Evolutionary conservation across 495 filamentous ascomycete species (phyloP).

Genomic region (Halenospora varia): DNA sequence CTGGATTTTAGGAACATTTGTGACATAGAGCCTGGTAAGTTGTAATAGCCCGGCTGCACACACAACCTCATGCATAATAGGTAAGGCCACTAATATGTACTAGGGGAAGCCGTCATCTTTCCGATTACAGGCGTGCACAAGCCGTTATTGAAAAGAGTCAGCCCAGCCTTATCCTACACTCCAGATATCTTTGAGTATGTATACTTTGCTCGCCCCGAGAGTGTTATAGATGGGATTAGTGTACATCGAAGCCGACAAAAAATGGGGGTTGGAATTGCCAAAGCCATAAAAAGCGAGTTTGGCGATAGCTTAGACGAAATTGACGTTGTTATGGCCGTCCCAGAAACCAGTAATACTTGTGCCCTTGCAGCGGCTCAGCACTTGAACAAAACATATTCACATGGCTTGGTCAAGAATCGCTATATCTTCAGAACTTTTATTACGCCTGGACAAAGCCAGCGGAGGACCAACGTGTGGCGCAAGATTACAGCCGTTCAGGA

Average conservation of each 20-base stretch:
- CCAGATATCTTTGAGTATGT: constrained; percentile 91
- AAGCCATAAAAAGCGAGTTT: background rate
- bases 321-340: background rate
- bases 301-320: background rate
- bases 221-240: constrained; percentile 84
- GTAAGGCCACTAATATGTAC: too few relatives aligned
- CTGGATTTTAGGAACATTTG: background rate
- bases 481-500: constrained; percentile 78
- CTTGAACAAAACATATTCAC: constrained; percentile 72
- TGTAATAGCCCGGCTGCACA: background rate
- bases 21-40: background rate
- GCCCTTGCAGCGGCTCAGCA: constrained; percentile 65
- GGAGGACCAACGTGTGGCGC: constrained; percentile 68
- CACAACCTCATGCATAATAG: too few relatives aligned
- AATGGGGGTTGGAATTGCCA: constrained; percentile 80
- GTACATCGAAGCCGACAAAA: constrained; percentile 81
- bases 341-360: background rate
- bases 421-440: constrained; percentile 95
- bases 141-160: too few relatives aligned
- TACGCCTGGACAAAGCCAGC: constrained; percentile 76
- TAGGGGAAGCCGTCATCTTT: too few relatives aligned
- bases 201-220: constrained; percentile 82
- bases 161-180: constrained; percentile 61
- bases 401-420: constrained; percentile 86
- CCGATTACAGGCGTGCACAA: too few relatives aligned